Evolutionary conservation across 2,329 filamentous ascomycete genomes (phyloP), one percentile per base, ranked within the genome.

Genomic region (Alternaria novae-zelandiae): DNA sequence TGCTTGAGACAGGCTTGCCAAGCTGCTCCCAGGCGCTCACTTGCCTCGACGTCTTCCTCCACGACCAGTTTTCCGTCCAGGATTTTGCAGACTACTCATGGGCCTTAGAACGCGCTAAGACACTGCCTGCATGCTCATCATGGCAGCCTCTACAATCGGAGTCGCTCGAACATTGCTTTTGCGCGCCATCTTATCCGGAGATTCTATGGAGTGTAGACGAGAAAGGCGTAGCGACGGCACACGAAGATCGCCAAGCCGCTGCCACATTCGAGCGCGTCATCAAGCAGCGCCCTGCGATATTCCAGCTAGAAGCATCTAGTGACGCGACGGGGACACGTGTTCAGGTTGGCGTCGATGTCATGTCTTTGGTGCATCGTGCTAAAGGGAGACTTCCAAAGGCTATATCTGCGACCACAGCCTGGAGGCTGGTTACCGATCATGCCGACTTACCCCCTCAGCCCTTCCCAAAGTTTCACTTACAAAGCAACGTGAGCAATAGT

Each of bases 231-330:
- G 72, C 68, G 3, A 73, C 65, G 2, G 70, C 77, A 9, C 66
- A 70, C 13, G 76, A 79, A 57, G 74, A 80, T n/a, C 81, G 83
- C 0, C 71, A 81, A 59, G 80, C 83, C 63, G 86, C 86, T 28
- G 83, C 82, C 2, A 61, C 72, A 0, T 88, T 83, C 64, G 87
- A 89, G 69, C 79, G 80, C 41, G 78, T 79, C 2, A 71, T 87
- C 11, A 88, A 89, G 67, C 73, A 73, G 17, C 79, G 83, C 12
- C 83, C 85, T 3, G 41, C 59, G 0, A 68, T 77, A 7, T 66
- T 79, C 11, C 51, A 67, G 5, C 25, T 76, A 5, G 45, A 67
- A 5, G n/a, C 69, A 10, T 57, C 26, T 0, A 20, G 41, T 2
- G 71, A 78, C 36, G 65, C 73, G 4, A 53, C 73, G 2, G 73